These are phyloP conservation scores for Apodospora peruviana DNA, from an alignment of 495 filamentous ascomycete species.

Conservation along the genomic window DNA sequence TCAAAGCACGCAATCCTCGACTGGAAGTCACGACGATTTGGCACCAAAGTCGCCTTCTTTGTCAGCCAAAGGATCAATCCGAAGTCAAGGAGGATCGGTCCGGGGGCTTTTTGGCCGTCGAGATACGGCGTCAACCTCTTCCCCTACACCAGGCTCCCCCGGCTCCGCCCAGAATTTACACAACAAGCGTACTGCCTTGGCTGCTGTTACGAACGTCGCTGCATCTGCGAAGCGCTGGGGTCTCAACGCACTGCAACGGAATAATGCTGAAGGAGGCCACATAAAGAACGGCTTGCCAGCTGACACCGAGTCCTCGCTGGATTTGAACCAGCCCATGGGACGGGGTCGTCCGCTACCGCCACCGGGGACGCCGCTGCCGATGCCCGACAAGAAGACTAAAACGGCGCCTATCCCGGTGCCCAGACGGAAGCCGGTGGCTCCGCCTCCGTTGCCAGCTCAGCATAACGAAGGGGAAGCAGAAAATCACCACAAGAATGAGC, in stretches of 20 bases:
- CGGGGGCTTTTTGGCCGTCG: constrained; percentile 36
- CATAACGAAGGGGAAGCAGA: constrained; percentile 13
- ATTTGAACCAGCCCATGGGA: constrained; percentile 64
- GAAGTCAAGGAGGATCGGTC: constrained; percentile 31
- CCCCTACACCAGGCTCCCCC: constrained; percentile 18
- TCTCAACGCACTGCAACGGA: constrained; percentile 61
- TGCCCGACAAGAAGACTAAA: constrained; percentile 49
- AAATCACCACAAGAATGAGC: constrained; percentile 25
- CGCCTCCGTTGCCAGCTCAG: constrained; percentile 28
- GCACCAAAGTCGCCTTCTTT: constrained; percentile 25
- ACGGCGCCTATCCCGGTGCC: constrained; percentile 51
- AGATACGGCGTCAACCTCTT: constrained; percentile 21
- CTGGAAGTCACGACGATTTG: constrained; percentile 23
- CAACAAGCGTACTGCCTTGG: constrained; percentile 43
- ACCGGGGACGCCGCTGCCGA: constrained; percentile 60
- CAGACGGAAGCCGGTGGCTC: constrained; percentile 43
- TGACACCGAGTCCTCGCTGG: constrained; percentile 29
- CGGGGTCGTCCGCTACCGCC: constrained; percentile 71
- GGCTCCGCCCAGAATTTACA: constrained; percentile 17
- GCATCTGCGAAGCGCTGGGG: constrained; percentile 83
- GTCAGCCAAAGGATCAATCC: constrained; percentile 30
- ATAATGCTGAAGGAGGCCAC: constrained; percentile 30
- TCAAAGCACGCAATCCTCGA: constrained; percentile 39
- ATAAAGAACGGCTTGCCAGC: constrained; percentile 12
- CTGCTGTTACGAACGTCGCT: constrained; percentile 66